Conservation (phyloP, 495 filamentous ascomycete species). For the Cercophora scortea region DNA sequence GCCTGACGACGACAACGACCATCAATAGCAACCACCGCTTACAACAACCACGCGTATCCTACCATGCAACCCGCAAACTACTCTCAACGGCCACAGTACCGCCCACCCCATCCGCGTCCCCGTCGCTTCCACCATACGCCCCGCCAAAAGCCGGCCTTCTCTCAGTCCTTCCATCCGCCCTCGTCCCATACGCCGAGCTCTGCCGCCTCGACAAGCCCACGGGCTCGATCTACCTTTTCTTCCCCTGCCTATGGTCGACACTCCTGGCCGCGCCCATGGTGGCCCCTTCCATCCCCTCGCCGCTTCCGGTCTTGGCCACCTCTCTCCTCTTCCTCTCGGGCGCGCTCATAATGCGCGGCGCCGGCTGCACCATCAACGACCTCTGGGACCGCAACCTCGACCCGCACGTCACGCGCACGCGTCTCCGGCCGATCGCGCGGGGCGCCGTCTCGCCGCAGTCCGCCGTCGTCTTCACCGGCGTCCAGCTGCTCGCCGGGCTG, state of each 20-base stretch:
- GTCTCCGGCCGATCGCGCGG: constrained; percentile 81
- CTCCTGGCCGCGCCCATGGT: constrained; percentile 55
- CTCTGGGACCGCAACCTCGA: constrained; percentile 94
- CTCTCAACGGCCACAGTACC: constrained; percentile 4
- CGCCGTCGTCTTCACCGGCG: constrained; percentile 74
- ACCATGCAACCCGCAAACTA: constrained; percentile 17
- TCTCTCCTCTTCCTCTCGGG: constrained; percentile 75
- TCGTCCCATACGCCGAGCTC: constrained; percentile 91
- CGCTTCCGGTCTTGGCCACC: constrained; percentile 52
- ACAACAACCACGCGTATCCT: constrained; percentile 6
- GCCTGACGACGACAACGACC: too few relatives aligned
- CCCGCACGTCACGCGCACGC: constrained; percentile 79
- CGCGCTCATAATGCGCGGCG: constrained; percentile 91
- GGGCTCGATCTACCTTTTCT: constrained; percentile 91
- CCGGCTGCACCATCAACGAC: constrained; percentile 97
- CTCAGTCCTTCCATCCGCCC: constrained; percentile 63
- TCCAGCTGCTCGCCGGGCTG: constrained; percentile 73
- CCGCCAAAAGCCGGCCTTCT: constrained; percentile 70
- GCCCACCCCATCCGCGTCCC: neutral
- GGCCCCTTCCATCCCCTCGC: constrained; percentile 37
- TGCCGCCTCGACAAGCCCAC: constrained; percentile 89
- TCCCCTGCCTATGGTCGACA: constrained; percentile 90
- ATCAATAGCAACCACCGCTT: neutral
- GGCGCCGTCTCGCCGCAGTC: constrained; percentile 67
- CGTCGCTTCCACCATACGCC: constrained; percentile 37